These are phyloP conservation scores for Paramecium tetraurelia DNA, from an alignment of 73 alveolate genomes.

Conservation along the genomic window DNA sequence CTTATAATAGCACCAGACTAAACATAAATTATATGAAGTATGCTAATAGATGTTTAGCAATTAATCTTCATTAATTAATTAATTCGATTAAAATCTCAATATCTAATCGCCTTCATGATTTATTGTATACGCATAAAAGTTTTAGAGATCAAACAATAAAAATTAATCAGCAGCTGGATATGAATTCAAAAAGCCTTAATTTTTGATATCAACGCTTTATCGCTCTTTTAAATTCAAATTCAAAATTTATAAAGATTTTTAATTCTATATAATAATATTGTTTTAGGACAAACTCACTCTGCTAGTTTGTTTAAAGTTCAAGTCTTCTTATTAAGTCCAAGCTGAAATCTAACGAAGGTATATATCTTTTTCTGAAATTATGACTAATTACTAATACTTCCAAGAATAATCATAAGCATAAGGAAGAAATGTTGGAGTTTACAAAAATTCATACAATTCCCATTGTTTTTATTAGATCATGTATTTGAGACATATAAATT, in stretches of 20 bases:
- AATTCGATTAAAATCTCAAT: not conserved
- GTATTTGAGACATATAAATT: not conserved
- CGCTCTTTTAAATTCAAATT: not conserved
- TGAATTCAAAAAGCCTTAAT: not conserved
- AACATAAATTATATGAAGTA: not conserved
- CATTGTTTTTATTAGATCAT: not conserved
- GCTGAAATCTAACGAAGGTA: not conserved
- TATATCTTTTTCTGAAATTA: not conserved
- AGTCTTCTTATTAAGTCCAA: not conserved
- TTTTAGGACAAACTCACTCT: not conserved
- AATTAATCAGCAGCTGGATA: not conserved
- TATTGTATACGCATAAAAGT: not conserved
- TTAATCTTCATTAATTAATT: not conserved
- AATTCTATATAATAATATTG: not conserved
- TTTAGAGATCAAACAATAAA: not conserved
- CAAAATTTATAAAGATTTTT: not conserved
- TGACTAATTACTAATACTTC: not conserved
- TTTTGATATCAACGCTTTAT: not conserved
- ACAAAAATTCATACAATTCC: not conserved
- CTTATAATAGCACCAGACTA: not conserved
- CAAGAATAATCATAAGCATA: not conserved
- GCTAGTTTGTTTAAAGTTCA: not conserved
- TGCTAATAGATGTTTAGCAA: not conserved
- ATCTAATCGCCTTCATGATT: not conserved
- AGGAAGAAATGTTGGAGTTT: not conserved